Conservation (phyloP, 495 filamentous ascomycete species). For the Barbatosphaeria neglecta region DNA sequence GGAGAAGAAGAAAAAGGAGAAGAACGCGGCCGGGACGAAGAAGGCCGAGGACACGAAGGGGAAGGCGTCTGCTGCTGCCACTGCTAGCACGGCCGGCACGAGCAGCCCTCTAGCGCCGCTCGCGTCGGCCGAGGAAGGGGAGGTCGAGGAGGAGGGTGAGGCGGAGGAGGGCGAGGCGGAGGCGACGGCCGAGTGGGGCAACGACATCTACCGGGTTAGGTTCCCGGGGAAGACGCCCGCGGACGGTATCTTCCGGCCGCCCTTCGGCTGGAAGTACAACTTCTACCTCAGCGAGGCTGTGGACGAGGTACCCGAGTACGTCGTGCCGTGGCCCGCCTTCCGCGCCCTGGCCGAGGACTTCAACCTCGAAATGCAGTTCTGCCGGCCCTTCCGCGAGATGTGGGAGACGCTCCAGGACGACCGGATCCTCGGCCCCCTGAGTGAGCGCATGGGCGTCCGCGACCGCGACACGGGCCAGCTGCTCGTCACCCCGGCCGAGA, state of each 20-base stretch:
- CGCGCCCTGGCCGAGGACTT: constrained; percentile 90
- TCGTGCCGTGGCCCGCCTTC: constrained; percentile 96
- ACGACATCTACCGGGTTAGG: constrained; percentile 76
- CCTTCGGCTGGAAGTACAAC: constrained; percentile 94
- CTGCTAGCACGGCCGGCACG: not conserved
- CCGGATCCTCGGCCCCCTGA: constrained; percentile 62
- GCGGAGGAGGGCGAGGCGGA: constrained; percentile 41
- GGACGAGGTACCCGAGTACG: constrained; percentile 92
- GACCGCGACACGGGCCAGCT: constrained; percentile 55
- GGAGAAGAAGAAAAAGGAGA: constrained; percentile 40
- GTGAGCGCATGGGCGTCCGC: constrained; percentile 88
- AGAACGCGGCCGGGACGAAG: constrained; percentile 14
- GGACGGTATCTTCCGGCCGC: constrained; percentile 79
- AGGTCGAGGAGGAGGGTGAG: constrained; percentile 28
- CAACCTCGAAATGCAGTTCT: constrained; percentile 87
- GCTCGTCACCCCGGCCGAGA: constrained; percentile 64
- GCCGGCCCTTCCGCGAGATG: constrained; percentile 77
- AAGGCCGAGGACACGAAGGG: constrained; percentile 10
- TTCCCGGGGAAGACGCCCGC: constrained; percentile 72
- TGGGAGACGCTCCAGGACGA: constrained; percentile 86
- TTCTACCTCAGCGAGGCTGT: constrained; percentile 94
- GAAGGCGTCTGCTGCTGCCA: not conserved
- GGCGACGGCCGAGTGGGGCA: constrained; percentile 71
- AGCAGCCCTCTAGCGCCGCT: constrained; percentile 1
- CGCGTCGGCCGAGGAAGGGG: constrained; percentile 19